Evolutionary conservation across 495 filamentous ascomycete genomes (phyloP).

Genomic region (Lentithecium fluviatile): DNA sequence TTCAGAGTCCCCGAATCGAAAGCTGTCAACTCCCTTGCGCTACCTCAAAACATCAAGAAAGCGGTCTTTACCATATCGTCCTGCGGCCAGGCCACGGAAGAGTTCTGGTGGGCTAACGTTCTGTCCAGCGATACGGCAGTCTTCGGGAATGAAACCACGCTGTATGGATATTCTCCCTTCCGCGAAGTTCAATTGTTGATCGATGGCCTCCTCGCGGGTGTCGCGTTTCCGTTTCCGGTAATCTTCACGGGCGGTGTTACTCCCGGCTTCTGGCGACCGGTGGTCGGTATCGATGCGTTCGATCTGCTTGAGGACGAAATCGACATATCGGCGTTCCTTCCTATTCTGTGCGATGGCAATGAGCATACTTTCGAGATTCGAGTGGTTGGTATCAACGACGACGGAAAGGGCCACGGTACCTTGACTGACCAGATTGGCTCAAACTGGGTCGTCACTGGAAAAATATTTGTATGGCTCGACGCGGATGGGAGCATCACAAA

Average conservation of each 20-base stretch:
- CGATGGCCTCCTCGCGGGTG: conserved; percentile 72
- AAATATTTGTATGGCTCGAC: conserved; percentile 74
- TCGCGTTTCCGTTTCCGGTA: conserved; percentile 80
- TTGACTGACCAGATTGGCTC: conserved; percentile 63
- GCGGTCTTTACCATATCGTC: conserved; percentile 76
- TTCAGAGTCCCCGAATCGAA: conserved; percentile 68
- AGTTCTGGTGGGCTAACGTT: conserved; percentile 90
- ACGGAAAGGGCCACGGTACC: conserved; percentile 47
- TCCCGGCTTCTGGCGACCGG: conserved; percentile 78
- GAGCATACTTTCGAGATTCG: conserved; percentile 70
- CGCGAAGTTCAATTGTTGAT: conserved; percentile 80
- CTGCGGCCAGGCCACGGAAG: conserved; percentile 74
- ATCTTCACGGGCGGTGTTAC: conserved; percentile 88
- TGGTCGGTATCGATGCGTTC: conserved; percentile 82
- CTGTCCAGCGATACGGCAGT: conserved; percentile 61
- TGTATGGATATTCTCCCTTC: conserved; percentile 75
- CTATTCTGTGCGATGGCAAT: conserved; percentile 62
- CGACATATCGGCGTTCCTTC: conserved; percentile 77
- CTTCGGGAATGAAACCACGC: conserved; percentile 55
- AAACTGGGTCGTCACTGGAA: conserved; percentile 81
- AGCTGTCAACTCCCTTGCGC: conserved; percentile 56
- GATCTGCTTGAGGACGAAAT: conserved; percentile 80
- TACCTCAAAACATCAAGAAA: conserved; percentile 62
- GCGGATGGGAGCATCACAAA: conserved; percentile 52
- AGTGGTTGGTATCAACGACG: conserved; percentile 62